Evolutionary conservation across 148 eudicot species (phyloP).

Genomic region (Fagopyrum homotropicum): DNA sequence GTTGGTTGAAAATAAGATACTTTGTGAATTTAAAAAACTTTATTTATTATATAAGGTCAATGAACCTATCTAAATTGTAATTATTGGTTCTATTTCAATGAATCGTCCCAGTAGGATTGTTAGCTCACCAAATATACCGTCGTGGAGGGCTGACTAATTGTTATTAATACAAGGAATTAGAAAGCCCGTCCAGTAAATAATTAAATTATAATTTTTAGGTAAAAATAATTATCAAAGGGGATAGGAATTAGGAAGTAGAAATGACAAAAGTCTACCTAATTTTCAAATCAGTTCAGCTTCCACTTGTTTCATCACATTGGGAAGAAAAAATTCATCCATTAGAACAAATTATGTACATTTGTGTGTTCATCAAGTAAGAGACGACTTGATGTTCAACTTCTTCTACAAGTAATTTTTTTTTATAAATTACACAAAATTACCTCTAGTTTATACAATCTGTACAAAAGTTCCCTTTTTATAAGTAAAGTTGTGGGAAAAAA

Average conservation of each 20-base stretch:
- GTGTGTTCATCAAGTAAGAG: background rate
- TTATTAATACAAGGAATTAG: background rate
- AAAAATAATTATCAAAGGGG: background rate
- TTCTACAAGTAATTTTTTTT: background rate
- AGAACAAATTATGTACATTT: background rate
- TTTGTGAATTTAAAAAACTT: no score
- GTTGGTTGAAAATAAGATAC: no score
- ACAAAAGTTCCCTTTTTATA: background rate
- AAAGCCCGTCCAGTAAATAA: background rate
- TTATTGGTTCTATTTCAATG: no score
- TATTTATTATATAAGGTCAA: no score
- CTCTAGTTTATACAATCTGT: background rate
- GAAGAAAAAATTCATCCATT: no score
- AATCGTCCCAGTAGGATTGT: no score
- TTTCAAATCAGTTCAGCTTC: constrained; percentile 8
- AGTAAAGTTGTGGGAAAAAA: no score
- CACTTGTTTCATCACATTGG: background rate
- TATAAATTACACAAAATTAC: background rate
- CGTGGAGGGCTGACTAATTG: background rate
- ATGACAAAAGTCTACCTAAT: background rate
- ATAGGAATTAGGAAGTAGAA: background rate
- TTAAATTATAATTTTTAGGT: background rate
- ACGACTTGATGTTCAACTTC: background rate
- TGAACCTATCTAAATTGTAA: no score
- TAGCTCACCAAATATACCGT: background rate